phyloP scores from a whole-genome alignment of 495 filamentous ascomycete genomes.

The Tuber brumale region DNA sequence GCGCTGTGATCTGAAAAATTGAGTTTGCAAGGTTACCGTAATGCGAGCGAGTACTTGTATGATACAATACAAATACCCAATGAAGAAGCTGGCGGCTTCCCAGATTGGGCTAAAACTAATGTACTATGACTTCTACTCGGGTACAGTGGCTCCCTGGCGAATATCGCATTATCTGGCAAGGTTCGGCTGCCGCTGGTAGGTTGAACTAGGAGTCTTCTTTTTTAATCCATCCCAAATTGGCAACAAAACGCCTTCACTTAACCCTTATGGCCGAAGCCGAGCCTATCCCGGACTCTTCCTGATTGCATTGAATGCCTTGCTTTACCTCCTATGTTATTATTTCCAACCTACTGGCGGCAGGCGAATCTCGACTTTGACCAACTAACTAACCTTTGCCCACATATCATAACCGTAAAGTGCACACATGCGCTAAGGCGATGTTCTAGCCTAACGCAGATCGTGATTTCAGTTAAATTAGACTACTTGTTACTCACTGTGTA shows the following conservation, averaged over 20 bases:
- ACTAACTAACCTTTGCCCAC: background rate
- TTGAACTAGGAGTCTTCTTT: too few species aligned
- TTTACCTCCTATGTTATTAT: too few species aligned
- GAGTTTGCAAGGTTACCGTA: background rate
- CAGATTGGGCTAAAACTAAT: background rate
- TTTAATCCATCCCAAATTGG: too few species aligned
- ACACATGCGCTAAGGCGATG: background rate
- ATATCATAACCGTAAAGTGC: background rate
- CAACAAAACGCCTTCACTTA: too few species aligned
- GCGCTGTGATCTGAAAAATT: background rate
- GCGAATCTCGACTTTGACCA: background rate
- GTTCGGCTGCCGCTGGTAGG: too few species aligned
- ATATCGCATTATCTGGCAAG: too few species aligned
- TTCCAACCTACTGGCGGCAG: too few species aligned
- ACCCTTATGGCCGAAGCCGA: too few species aligned
- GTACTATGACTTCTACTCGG: background rate
- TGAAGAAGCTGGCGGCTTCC: background rate
- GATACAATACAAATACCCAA: background rate
- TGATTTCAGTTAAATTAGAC: background rate
- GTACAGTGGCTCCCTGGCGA: background rate
- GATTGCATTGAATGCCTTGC: too few species aligned
- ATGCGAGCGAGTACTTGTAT: background rate
- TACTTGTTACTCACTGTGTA: background rate
- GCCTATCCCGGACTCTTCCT: too few species aligned
- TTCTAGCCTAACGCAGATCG: background rate